phyloP scores from a whole-genome alignment of 1,139 yeast species.

The Lodderomyces theae region DNA sequence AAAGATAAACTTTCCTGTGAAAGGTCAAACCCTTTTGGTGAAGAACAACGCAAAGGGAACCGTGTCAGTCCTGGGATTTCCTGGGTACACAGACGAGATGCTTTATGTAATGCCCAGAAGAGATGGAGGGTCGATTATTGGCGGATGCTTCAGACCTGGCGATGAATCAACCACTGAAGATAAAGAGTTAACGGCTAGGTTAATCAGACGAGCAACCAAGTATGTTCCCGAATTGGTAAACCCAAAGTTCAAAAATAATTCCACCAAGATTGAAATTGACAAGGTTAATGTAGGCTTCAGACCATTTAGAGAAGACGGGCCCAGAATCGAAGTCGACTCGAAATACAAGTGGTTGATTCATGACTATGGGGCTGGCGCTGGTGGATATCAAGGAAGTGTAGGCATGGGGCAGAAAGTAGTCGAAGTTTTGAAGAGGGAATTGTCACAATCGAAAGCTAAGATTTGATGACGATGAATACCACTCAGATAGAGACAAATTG shows the following conservation, averaged over 20 bases:
- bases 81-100: slow-evolving; percentile 33
- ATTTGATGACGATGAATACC: too few relatives aligned
- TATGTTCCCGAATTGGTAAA: slow-evolving; percentile 44
- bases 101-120: slow-evolving; percentile 51
- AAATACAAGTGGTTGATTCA: slow-evolving; percentile 39
- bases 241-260: slow-evolving; percentile 28
- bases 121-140: slow-evolving; percentile 54
- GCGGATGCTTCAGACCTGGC: slow-evolving; percentile 42
- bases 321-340: slow-evolving; percentile 38
- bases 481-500: too few relatives aligned
- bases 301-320: slow-evolving; percentile 47
- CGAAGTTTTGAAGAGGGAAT: slow-evolving; percentile 10
- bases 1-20: slow-evolving; percentile 27
- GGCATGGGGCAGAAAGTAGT: slow-evolving; percentile 36
- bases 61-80: slow-evolving; percentile 29
- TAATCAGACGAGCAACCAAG: slow-evolving; percentile 37
- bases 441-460: slow-evolving; percentile 6
- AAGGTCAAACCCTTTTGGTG: slow-evolving; percentile 41
- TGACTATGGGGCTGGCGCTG: slow-evolving; percentile 54
- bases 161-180: slow-evolving; percentile 29
- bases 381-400: slow-evolving; percentile 52
- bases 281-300: slow-evolving; percentile 47
- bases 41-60: slow-evolving; percentile 33
- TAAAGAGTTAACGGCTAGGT: slow-evolving; percentile 34
- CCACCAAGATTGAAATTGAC: slow-evolving; percentile 37